Conservation (phyloP, 2,329 filamentous ascomycete species). For the Sclerotiophoma versabilis region DNA sequence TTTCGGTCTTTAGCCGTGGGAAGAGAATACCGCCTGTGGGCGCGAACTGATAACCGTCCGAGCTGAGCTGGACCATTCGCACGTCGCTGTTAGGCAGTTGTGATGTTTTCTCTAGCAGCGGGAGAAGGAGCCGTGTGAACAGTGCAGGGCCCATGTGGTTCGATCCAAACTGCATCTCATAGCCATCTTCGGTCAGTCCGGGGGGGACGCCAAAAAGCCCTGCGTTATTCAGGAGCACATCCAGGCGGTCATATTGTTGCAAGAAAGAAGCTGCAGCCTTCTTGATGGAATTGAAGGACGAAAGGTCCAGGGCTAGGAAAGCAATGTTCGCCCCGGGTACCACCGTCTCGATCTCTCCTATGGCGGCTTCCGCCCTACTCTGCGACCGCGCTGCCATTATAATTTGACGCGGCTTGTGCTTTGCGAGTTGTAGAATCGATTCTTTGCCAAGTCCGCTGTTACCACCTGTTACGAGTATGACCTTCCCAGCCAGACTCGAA, state of each 20-base stretch:
- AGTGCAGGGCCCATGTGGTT: slow-evolving; percentile 57
- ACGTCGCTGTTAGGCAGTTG: not conserved
- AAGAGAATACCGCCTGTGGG: not conserved
- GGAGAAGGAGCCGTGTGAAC: slow-evolving; percentile 51
- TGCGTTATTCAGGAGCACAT: slow-evolving; percentile 54
- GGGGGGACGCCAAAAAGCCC: slow-evolving; percentile 42
- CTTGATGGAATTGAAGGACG: not conserved
- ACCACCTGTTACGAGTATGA: slow-evolving; percentile 35
- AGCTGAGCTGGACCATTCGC: not conserved
- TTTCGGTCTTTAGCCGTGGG: not conserved
- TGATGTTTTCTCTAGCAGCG: slow-evolving; percentile 50
- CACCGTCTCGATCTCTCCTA: not conserved
- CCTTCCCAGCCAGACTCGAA: slow-evolving; percentile 22
- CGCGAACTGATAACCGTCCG: not conserved
- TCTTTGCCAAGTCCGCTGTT: slow-evolving; percentile 55
- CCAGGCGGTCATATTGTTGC: slow-evolving; percentile 37
- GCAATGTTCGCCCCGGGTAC: not conserved
- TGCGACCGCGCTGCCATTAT: slow-evolving; percentile 45
- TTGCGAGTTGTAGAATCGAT: slow-evolving; percentile 48
- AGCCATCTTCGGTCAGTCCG: slow-evolving; percentile 51
- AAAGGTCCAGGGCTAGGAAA: not conserved
- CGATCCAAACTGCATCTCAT: slow-evolving; percentile 56
- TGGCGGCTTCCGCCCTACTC: not conserved
- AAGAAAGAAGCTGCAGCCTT: not conserved
- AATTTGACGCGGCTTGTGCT: slow-evolving; percentile 51